Base-by-base conservation (phyloP, 1,139 yeast species). In the Zygosaccharomyces sapae region DNA sequence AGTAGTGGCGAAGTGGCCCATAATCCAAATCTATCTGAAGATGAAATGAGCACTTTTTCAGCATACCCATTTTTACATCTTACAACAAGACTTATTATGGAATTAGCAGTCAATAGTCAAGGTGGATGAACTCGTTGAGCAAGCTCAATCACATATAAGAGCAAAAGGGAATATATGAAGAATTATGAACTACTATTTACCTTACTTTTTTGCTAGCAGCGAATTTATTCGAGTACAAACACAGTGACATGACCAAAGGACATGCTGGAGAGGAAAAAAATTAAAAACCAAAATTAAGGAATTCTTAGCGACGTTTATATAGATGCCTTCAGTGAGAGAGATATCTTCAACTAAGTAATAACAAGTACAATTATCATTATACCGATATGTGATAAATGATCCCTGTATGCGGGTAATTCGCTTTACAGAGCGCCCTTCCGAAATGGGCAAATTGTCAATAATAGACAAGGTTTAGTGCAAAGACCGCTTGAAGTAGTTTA, bases 31-130 rank as follows among this genome's bases (percentile, higher is more conserved):
- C 53, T 57, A 4, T 50, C 62, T 9, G 81, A 80, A 51, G 95
- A 85, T 57, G 89, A 84, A 58, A 82, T 84, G 70, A 77, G 85
- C 45, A 83, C 95, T 13, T 88, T 89, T 62, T 84, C 95, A 40
- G 97, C 97, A 0, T 92, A 90, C 63, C 97, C 98, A 33, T 92
- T 92, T 67, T 72, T 92, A 62, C 96, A 92, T 68, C 72, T 92
- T 60, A 94, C 97, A 25, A 90, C 97, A 1, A 74, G 90, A 62
- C 76, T 92, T 55, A 92, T 92, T 55, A 89, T 92, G 96, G 97
- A 92, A 68, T 75, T 92, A 57, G 97, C 97, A 1, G 97, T 92
- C 12, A 92, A 90, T 65, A 78, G 86, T 56, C 82, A 78, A 53
- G 73, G 72, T 13, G 51, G 38, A 5, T 43, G 22, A 22, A 9